Evolutionary conservation across 495 filamentous ascomycete genomes (phyloP), one percentile per base, ranked within the genome.

Genomic region (Pseudomonodictys pantanalensis): DNA sequence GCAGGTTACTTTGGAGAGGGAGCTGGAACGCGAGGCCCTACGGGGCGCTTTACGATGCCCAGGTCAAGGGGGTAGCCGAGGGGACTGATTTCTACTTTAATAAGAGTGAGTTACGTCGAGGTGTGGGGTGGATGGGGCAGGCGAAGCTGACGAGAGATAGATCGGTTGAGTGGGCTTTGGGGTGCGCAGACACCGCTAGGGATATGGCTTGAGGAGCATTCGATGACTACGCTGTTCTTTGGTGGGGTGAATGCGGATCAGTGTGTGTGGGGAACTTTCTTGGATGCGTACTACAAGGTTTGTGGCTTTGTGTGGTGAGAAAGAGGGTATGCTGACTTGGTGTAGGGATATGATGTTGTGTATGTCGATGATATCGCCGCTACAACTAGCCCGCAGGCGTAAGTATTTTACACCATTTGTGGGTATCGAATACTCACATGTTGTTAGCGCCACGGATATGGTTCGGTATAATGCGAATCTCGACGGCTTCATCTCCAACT

Each of bases 211-310:
- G 52, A 63, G 60, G 65, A 70, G 61, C 61, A 68, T 39, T 65
- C 64, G 56, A 70, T 72, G 53, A 73, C 60, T 8, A 82, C 79
- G 3, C 67, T 83, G n/a, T 62, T 85, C 6, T 83, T 83, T 58
- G 68, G 77, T 0, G 81, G 81, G 2, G 80, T 82, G 4, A 84
- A 84, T 63, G 81, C 80, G 1, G 81, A 85, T 65, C 82, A 83
- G 58, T 85, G 81, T 60, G 81, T 85, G 53, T 70, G 65, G 63
- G 65, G 71, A 17, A 73, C 68, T 24, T 62, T 71, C 24, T 48
- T 70, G 9, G 71, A 73, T 43, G 69, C 71, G 0, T 72, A 70
- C 58, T 67, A 64, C 56, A 69, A 69, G 51, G 66, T 52, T 10
- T 35, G 42, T 7, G 3, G 17, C 11, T 18, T 15, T n/a, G n/a